Conservation (phyloP, 2,329 filamentous ascomycete species). For the Arachnomyces sp. region DNA sequence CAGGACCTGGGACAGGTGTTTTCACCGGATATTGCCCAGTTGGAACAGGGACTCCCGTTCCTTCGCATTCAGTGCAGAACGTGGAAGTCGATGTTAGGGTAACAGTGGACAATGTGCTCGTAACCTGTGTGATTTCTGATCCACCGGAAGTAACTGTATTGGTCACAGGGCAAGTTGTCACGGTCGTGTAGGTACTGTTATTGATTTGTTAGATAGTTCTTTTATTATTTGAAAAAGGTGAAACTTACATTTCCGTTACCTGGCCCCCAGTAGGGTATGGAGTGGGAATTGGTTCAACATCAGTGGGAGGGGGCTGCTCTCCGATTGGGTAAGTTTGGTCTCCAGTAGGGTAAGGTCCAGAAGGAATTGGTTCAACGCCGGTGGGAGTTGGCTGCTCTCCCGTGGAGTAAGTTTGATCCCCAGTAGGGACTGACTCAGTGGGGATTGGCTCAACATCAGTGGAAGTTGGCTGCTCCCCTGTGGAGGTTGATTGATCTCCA, state of each 20-base stretch:
- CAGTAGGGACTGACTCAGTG: too few relatives aligned
- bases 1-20: constrained; percentile 10
- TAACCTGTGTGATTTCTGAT: constrained; percentile 45
- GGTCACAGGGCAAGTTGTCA: constrained; percentile 27
- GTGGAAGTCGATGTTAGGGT: constrained; percentile 22
- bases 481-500: not conserved
- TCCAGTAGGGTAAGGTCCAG: constrained; percentile 1
- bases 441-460: not conserved
- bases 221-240: too few relatives aligned
- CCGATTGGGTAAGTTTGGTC: not conserved
- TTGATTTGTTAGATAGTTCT: too few relatives aligned
- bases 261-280: constrained; percentile 14
- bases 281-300: constrained; percentile 2
- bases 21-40: constrained; percentile 12
- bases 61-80: constrained; percentile 15
- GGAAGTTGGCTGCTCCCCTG: constrained; percentile 1
- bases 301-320: not conserved
- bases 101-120: constrained; percentile 52
- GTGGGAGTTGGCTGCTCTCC: not conserved
- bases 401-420: not conserved
- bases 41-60: constrained; percentile 7
- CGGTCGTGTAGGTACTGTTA: constrained; percentile 12
- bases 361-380: constrained; percentile 2
- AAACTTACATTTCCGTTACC: constrained; percentile 8
- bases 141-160: constrained; percentile 34